Base-by-base conservation (phyloP, 2,329 filamentous ascomycete genomes). In the Proliferodiscus dingleyae region DNA sequence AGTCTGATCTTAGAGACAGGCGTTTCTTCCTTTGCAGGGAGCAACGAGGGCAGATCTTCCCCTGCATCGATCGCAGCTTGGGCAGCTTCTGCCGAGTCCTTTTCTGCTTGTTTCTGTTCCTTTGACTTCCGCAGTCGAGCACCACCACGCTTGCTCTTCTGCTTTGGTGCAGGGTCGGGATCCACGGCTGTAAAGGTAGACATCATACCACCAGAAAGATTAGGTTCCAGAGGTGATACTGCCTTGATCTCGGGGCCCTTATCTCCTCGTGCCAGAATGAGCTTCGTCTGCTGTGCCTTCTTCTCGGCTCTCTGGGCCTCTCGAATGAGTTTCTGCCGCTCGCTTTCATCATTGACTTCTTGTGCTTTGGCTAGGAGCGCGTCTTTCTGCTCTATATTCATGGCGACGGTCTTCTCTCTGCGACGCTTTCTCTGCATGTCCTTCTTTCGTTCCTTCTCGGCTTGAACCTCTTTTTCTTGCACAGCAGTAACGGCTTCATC, bases 371-470 rank as follows among this genome's bases (percentile, higher is more conserved):
- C 82, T 36, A 95, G 73, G 3, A 89, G 87, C 3, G 85, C 80
- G 53, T 93, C 87, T 69, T 94, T 93, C 63, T 89, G 84, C 63
- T 96, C 91, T 58, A 94, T 86, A 5, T 89, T 91, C 49, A 94
- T 85, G 3, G 89, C 89, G 74, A 96, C 89, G 4, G 91, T 95
- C 71, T 96, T 96, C 65, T 97, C 91, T 15, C 93, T 85, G 34
- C 93, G 84, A 49, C 93, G 81, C 71, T 97, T 98, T 53, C 93
- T 86, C 66, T 98, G 93, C 89, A 98, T 97, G 63, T 98, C 93
- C 72, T 98, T 98, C 73, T 98, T 98, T 54, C 93, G 88, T 68
- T 98, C 93, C 70, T 98, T 98, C 67, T 98, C 93, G 50, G 91
- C 89, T 50, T 86, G 85, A 6, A 96, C 75, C 65, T 96, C 91